phyloP scores from a whole-genome alignment of 345 rosid species.

The Acer saccharum region DNA sequence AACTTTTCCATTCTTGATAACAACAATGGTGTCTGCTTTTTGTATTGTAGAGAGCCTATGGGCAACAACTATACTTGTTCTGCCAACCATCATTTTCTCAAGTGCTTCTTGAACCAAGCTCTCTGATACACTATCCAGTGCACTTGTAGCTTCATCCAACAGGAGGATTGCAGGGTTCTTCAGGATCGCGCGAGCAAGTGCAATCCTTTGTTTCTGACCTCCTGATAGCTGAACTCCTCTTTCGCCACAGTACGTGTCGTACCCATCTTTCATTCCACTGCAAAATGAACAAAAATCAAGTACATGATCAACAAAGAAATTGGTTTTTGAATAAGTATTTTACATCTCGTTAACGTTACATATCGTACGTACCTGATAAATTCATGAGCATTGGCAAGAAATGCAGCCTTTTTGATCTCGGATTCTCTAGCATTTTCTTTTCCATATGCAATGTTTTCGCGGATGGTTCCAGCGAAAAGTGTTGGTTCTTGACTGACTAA shows the following conservation, averaged over 20 bases:
- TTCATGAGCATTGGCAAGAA: conserved; percentile 65
- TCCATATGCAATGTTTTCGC: conserved; percentile 61
- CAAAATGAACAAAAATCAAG: neutral
- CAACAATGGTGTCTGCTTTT: conserved; percentile 53
- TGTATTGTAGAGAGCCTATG: conserved; percentile 63
- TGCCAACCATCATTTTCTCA: conserved; percentile 63
- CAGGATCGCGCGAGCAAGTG: conserved; percentile 69
- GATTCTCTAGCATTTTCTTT: conserved; percentile 49
- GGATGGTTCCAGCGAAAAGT: conserved; percentile 63
- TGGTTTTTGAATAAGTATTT: neutral
- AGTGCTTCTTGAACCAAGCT: conserved; percentile 61
- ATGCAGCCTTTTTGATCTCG: conserved; percentile 56
- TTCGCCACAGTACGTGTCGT: conserved; percentile 62
- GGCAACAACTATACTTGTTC: conserved; percentile 57
- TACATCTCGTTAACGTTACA: neutral
- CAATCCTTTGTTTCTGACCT: conserved; percentile 78
- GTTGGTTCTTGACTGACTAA: conserved; percentile 76
- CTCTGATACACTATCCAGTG: conserved; percentile 64
- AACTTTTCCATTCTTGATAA: conserved; percentile 53
- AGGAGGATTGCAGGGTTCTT: conserved; percentile 66
- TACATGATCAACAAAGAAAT: neutral
- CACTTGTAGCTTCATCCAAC: conserved; percentile 80
- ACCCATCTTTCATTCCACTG: conserved; percentile 76
- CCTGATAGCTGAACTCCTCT: conserved; percentile 70
- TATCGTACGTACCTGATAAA: conserved; percentile 51